phyloP scores from a whole-genome alignment of 2,329 filamentous ascomycete genomes.

The Colletotrichum sojae region DNA sequence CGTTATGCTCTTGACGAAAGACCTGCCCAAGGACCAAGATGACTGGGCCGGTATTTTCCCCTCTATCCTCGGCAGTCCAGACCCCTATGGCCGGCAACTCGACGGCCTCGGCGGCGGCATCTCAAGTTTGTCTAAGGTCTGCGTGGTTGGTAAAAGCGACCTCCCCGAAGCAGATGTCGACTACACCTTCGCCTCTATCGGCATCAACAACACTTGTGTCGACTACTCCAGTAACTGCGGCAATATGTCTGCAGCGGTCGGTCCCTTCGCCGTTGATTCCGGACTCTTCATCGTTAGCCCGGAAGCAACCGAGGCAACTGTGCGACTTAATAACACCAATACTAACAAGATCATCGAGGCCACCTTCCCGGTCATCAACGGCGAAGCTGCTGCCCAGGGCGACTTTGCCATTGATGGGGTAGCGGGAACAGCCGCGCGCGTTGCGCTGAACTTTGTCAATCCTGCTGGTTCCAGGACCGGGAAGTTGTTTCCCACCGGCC shows the following conservation, averaged over 20 bases:
- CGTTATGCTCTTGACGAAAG: constrained; percentile 68
- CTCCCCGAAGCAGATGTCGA: constrained; percentile 70
- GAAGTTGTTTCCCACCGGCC: constrained; percentile 71
- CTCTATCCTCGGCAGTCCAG: constrained; percentile 74
- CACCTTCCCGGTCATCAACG: constrained; percentile 66
- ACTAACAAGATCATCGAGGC: constrained; percentile 75
- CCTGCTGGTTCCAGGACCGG: constrained; percentile 77
- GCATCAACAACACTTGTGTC: constrained; percentile 71
- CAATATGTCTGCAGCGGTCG: constrained; percentile 79
- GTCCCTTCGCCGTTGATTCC: constrained; percentile 74
- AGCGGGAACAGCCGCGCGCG: constrained; percentile 67
- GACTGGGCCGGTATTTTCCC: constrained; percentile 70
- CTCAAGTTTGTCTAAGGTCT: constrained; percentile 79
- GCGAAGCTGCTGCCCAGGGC: constrained; percentile 63
- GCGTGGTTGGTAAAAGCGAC: constrained; percentile 70
- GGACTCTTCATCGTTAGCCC: constrained; percentile 55
- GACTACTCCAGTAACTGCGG: constrained; percentile 81
- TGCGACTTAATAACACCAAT: constrained; percentile 80
- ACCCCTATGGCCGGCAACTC: constrained; percentile 77
- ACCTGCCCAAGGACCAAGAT: constrained; percentile 62
- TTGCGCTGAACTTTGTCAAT: constrained; percentile 73
- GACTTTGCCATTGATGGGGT: constrained; percentile 76
- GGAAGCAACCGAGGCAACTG: constrained; percentile 52
- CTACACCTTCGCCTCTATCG: constrained; percentile 80
- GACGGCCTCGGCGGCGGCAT: constrained; percentile 80